Base-by-base conservation (phyloP, 2,329 filamentous ascomycete genomes). In the Nannizziopsis arthrosporioides region DNA sequence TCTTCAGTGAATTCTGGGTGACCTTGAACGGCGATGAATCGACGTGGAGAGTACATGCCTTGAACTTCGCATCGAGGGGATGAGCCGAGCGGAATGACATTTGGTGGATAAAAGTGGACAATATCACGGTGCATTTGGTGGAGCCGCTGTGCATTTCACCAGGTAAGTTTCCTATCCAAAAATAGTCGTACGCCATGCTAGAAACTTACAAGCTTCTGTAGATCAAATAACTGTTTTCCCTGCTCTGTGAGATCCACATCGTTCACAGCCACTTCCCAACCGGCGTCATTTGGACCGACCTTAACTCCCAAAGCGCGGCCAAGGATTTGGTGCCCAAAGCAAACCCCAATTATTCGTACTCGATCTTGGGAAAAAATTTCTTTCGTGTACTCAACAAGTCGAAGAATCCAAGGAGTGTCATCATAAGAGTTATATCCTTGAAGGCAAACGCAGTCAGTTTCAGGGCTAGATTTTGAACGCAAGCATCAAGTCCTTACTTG, bases 61-160 rank as follows among this genome's bases (percentile, higher is more conserved):
- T 94, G 87, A n/a, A 87, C 80, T 8, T 73, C 68, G 67, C 87
- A 93, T 40, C 73, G 67, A 2, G 74, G 72, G 1, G 83, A 84
- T 36, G 72, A 74, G 1, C 79, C 86, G 1, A 93, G 72, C 1
- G 71, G 65, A 48, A 81, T 72, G 1, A 82, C 75, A 47, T 74
- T 77, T 5, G 71, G 59, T 0, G 86, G 85, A 47, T 79, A 78
- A 17, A 72, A 66, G 56, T 74, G 75, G 4, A 90, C 82, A 34
- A 83, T 76, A 61, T 95, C 86, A 54, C 80, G 78, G 65, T 94
- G 87, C 84, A 93, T 90, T 65, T 94, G 85, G 62, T 89, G 82
- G 52, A 93, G 59, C 43, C 58, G 59, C 63, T 67, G 51, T 30
- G 42, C 12, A 11, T 41, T 44, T 42, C 2, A 19, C n/a, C 15